phyloP scores from a whole-genome alignment of 495 filamentous ascomycete species.

The Penicillium paradoxum region DNA sequence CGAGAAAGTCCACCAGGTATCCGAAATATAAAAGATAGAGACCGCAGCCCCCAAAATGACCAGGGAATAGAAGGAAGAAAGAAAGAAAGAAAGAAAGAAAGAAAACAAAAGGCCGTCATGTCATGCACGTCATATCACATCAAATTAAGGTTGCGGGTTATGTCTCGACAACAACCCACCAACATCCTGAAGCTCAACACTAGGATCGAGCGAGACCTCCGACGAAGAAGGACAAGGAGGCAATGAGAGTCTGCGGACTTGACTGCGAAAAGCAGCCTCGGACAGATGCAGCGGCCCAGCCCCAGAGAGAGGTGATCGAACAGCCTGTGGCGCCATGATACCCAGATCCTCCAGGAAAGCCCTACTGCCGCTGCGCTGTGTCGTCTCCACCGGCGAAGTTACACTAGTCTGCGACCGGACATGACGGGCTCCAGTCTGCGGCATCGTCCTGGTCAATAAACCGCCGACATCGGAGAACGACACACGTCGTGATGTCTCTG shows the following conservation, averaged over 20 bases:
- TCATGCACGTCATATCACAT: conserved; percentile 3
- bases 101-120: not conserved
- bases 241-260: not conserved
- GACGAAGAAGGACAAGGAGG: conserved; percentile 21
- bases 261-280: not conserved
- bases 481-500: conserved; percentile 38
- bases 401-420: not conserved
- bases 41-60: not conserved
- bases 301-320: no score
- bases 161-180: conserved; percentile 45
- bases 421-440: not conserved
- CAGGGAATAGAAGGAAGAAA: not conserved
- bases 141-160: not conserved
- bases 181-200: conserved; percentile 48
- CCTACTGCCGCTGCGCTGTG: conserved; percentile 39
- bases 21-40: not conserved
- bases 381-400: not conserved
- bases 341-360: conserved; percentile 57
- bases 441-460: conserved; percentile 36
- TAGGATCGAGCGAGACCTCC: conserved; percentile 19
- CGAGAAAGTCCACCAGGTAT: not conserved
- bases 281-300: no score
- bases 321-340: conserved; percentile 15
- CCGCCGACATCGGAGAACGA: conserved; percentile 73
- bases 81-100: not conserved